A percentile compares a stretch with the other conserved stretches of the same genome.
Evolutionary conservation across 1,284 basidiomycete genomes (phyloP).

Genomic region (Apiotrichum montevideense): DNA sequence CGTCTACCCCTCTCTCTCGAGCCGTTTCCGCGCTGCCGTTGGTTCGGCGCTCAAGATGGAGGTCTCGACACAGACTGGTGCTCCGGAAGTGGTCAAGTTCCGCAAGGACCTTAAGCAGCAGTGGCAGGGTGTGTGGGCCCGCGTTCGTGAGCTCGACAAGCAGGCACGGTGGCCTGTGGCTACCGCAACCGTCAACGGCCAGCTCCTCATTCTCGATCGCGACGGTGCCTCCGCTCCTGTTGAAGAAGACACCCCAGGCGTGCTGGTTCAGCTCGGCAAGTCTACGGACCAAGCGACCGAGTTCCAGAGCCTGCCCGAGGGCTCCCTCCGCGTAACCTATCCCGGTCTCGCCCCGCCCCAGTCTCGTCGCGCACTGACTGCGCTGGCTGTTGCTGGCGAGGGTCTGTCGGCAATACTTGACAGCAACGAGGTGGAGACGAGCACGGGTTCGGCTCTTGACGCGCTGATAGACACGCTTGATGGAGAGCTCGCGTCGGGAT

Average conservation of each 20-base stretch:
- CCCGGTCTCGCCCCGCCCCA: constrained; percentile 25
- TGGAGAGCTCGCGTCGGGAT: constrained; percentile 12
- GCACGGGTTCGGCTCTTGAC: constrained; percentile 33
- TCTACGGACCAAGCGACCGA: constrained; percentile 14
- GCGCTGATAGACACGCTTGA: constrained; percentile 20
- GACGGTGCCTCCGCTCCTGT: constrained; percentile 65
- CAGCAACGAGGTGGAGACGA: constrained; percentile 16
- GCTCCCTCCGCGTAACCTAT: constrained; percentile 21
- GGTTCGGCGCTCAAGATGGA: constrained; percentile 72
- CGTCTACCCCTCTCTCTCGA: constrained; percentile 60
- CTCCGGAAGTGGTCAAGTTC: constrained; percentile 67
- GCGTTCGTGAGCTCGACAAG: constrained; percentile 77
- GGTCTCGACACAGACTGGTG: constrained; percentile 69
- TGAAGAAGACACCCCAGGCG: constrained; percentile 58
- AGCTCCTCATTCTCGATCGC: constrained; percentile 62
- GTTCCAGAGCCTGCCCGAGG: constrained; percentile 25
- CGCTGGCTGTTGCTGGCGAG: constrained; percentile 26
- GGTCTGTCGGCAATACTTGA: constrained; percentile 17
- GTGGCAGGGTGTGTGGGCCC: constrained; percentile 86
- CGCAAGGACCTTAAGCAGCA: constrained; percentile 78
- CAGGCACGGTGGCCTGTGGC: constrained; percentile 72
- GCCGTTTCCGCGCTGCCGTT: constrained; percentile 74
- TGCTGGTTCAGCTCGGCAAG: constrained; percentile 49
- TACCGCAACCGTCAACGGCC: constrained; percentile 20
- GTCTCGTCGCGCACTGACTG: constrained; percentile 22